phyloP scores from a whole-genome alignment of 345 rosid genomes.

The Stellera chamaejasme region DNA sequence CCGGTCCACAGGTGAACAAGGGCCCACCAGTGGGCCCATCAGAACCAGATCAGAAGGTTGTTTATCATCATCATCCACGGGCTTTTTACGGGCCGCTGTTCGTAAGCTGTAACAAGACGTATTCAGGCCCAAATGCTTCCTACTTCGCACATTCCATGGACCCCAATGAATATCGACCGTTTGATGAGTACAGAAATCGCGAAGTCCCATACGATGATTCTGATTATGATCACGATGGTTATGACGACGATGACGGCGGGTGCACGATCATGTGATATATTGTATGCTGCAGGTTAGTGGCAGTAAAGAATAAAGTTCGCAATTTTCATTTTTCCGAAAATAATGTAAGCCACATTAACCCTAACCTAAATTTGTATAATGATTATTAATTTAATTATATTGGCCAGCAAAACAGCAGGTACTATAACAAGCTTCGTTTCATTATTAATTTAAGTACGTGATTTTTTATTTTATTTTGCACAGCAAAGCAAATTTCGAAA shows the following conservation, averaged over 20 bases:
- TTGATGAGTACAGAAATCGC: not conserved
- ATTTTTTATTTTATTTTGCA: no score
- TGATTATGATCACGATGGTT: slow-evolving; percentile 6
- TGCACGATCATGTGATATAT: slow-evolving; percentile 65
- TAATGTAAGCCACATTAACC: no score
- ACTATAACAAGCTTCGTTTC: no score
- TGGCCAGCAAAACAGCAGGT: no score
- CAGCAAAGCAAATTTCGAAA: no score
- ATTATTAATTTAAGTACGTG: not conserved
- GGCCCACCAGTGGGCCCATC: no score
- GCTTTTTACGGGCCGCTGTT: slow-evolving; percentile 24
- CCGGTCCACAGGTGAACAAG: slow-evolving; percentile 14
- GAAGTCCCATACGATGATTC: no score
- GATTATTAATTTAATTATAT: no score
- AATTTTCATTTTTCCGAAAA: no score
- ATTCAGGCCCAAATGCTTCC: slow-evolving; percentile 23
- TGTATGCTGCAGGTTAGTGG: no score
- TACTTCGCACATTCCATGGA: slow-evolving; percentile 22
- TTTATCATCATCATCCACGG: slow-evolving; percentile 15
- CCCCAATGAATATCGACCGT: slow-evolving; percentile 19
- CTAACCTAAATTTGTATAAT: no score
- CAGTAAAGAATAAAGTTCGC: no score
- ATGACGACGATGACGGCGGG: slow-evolving; percentile 15
- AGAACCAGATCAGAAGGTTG: slow-evolving; percentile 12
- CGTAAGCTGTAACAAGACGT: slow-evolving; percentile 28